Base-by-base conservation (phyloP, 1,284 basidiomycete genomes). In the Pseudozyma flocculosa region DNA sequence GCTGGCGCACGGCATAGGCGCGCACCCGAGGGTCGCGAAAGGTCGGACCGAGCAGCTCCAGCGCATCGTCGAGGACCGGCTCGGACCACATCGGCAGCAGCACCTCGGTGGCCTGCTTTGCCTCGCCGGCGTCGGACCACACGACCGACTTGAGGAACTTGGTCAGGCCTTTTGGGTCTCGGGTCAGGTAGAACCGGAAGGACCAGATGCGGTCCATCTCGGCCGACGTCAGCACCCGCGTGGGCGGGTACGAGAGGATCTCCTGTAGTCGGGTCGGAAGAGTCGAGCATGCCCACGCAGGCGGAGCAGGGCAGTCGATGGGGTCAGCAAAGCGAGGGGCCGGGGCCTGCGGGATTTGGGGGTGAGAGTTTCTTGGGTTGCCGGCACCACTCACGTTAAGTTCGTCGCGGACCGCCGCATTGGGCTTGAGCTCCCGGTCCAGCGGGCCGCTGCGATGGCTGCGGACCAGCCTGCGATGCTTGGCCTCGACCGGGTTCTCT, bases 191-290 rank as follows among this genome's bases (percentile, higher is more conserved):
- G 80, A 97, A 99, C 11, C 95, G 86, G 83, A 95, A 99, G 75
- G 95, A 93, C 95, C 95, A 99, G 22, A 98, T 87, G 17, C 94
- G 80, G 67, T 98, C 94, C 77, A 94, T 95, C 80, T 99, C 94
- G 69, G 92, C 88, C 0, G 91, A 87, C 1, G 85, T 90, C 4
- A 98, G 83, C 10, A 85, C 83, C 54, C 89, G 89, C 47, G 90
- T 95, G 0, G 95, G 94, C 0, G 93, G 86, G 76, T 90, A 97
- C 50, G 84, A 87, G 50, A 99, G 84, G 40, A 99, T 92, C 57
- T 88, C 86, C 92, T 95, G 57, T 26, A 9, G 8, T n/a, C n/a
- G n/a, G n/a, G n/a, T n/a, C n/a, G n/a, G n/a, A n/a, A n/a, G n/a
- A n/a, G n/a, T n/a, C n/a, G n/a, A n/a, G n/a, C n/a, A n/a, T n/a